Evolutionary conservation across 768 basidiomycete genomes (phyloP).

Genomic region (Butyriboletus loyo): DNA sequence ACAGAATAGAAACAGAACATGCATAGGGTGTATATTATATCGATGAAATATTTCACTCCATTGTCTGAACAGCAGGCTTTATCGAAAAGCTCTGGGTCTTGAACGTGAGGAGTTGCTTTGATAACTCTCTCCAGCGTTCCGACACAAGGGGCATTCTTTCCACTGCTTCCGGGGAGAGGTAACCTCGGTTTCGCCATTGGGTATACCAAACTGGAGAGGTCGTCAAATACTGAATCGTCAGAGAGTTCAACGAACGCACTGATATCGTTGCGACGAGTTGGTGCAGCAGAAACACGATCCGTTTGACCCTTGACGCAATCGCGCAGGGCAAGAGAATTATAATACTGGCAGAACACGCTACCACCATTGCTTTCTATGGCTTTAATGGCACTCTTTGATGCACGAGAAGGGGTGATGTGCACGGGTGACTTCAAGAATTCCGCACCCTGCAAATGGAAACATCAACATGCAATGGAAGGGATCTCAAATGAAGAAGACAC

Average conservation of each 20-base stretch:
- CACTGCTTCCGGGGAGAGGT: constrained; percentile 60
- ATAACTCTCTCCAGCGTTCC: constrained; percentile 66
- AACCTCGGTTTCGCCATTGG: constrained; percentile 69
- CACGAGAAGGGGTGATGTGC: constrained; percentile 79
- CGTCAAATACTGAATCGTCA: not conserved
- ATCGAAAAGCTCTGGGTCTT: constrained; percentile 32
- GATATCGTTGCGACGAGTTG: constrained; percentile 84
- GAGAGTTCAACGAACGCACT: constrained; percentile 43
- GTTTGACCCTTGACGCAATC: constrained; percentile 72
- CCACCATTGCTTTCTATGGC: constrained; percentile 84
- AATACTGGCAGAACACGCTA: constrained; percentile 84
- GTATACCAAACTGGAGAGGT: constrained; percentile 69
- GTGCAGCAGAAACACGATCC: constrained; percentile 72
- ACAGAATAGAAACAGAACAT: constrained; percentile 46
- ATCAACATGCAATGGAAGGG: not conserved
- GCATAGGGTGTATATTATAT: constrained; percentile 15
- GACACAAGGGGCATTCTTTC: constrained; percentile 60
- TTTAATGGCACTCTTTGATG: constrained; percentile 79
- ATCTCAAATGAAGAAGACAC: constrained; percentile 22
- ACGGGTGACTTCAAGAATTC: constrained; percentile 66
- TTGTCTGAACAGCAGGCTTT: constrained; percentile 18
- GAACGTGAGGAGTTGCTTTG: constrained; percentile 60
- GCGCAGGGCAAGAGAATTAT: constrained; percentile 80
- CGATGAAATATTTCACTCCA: constrained; percentile 16
- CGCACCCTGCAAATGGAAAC: constrained; percentile 47